Evolutionary conservation across 2,329 filamentous ascomycete species (phyloP).

Genomic region (Aureobasidium melanogenum): DNA sequence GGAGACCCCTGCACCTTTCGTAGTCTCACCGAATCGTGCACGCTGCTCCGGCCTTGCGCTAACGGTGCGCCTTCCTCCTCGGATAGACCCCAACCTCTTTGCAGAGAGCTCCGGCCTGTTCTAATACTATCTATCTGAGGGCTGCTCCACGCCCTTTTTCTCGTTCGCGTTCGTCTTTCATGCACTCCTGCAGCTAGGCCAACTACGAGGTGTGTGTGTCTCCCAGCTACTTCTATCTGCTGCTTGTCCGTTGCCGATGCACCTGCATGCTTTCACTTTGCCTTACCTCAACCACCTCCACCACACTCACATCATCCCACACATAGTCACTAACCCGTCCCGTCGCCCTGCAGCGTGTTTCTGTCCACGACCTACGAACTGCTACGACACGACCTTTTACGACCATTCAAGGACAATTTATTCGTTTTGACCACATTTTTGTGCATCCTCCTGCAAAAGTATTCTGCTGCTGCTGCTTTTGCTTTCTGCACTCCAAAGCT

Average conservation of each 20-base stretch:
- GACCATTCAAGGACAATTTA: constrained; percentile 11
- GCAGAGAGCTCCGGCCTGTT: constrained; percentile 8
- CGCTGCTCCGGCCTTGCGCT: constrained; percentile 13
- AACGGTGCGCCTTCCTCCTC: constrained; percentile 14
- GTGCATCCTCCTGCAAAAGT: constrained; percentile 4
- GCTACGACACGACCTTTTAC: constrained; percentile 14
- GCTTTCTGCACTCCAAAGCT: constrained; percentile 1
- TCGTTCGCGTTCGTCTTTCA: constrained; percentile 12
- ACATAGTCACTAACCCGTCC: constrained; percentile 12
- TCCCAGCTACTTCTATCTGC: constrained; percentile 13
- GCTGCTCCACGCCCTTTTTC: constrained; percentile 13
- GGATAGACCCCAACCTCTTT: constrained; percentile 14
- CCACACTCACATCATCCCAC: constrained; percentile 8
- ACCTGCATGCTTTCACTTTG: constrained; percentile 12
- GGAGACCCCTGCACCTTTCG: constrained; percentile 8
- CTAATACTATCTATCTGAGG: constrained; percentile 14
- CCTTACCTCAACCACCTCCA: constrained; percentile 10
- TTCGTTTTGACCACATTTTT: constrained; percentile 10
- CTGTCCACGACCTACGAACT: constrained; percentile 11
- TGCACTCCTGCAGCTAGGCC: constrained; percentile 14
- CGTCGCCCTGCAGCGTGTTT: constrained; percentile 12
- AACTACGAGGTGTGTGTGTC: constrained; percentile 14
- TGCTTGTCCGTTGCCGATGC: constrained; percentile 12
- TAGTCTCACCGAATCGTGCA: constrained; percentile 12
- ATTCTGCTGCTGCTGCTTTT: constrained; percentile 7